Percentiles rank a stretch among this genome's conserved stretches.
Conservation (phyloP, 805 yeast genomes). For the Ogataea thermomethanolica region DNA sequence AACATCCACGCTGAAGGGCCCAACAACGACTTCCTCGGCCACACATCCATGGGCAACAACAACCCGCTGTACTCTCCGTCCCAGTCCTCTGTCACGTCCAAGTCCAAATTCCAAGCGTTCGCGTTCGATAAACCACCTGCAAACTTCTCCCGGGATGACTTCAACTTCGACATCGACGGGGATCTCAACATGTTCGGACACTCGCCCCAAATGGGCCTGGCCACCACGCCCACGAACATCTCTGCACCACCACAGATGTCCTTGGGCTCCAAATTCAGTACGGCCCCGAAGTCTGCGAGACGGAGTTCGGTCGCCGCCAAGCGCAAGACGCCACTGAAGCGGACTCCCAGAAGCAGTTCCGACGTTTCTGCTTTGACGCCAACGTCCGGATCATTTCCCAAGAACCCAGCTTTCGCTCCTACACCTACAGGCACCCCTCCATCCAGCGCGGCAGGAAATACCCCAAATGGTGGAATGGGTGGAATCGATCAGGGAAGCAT, state of each 20-base stretch:
- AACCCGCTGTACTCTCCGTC: conserved; percentile 22
- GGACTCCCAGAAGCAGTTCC: conserved; percentile 10
- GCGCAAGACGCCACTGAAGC: conserved; percentile 13
- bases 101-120: conserved; percentile 15
- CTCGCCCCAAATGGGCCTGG: conserved; percentile 7
- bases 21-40: conserved; percentile 9
- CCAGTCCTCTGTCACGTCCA: conserved; percentile 21
- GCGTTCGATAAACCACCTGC: conserved; percentile 13
- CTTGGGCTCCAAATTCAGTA: conserved; percentile 3
- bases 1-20: conserved; percentile 15
- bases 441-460: conserved; percentile 10
- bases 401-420: conserved; percentile 6
- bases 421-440: conserved; percentile 12
- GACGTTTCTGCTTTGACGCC: conserved; percentile 17
- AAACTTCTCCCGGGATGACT: conserved; percentile 14
- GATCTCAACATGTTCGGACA: conserved; percentile 29
- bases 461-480: conserved; percentile 7
- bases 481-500: conserved; percentile 19
- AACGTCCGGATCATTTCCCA: conserved; percentile 13
- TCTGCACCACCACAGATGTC: background rate
- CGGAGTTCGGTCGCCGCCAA: conserved; percentile 18
- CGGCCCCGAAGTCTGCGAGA: conserved; percentile 14
- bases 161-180: conserved; percentile 28
- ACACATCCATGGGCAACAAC: conserved; percentile 1
- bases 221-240: conserved; percentile 6